Evolutionary conservation across 140 eudicot genomes (phyloP), one percentile per base, ranked within the genome.

Genomic region (Anethum foeniculum): DNA sequence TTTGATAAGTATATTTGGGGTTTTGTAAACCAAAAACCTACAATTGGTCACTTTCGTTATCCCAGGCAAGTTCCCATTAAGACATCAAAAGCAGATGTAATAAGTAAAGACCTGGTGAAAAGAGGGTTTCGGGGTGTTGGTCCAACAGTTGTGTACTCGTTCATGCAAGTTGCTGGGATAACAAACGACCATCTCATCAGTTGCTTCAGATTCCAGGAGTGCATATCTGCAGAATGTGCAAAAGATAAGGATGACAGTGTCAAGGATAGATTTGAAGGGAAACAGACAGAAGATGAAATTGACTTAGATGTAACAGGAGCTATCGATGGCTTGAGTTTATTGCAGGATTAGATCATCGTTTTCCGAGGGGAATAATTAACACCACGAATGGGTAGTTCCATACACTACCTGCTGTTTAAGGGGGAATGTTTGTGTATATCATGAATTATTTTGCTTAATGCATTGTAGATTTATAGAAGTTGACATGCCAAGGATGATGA

Each of bases 121-220:
- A 85, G 98, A 49, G 98, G 97, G 9, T 90, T 94, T 43, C 91
- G 98, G 72, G 95, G 98, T n/a, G 96, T 94, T 52, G 96, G 98
- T 0, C 97, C 97, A 12, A 92, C 98, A 78, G 91, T 86, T 5
- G 85, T 88, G 32, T 86, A 88, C 85, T 86, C 91, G 11, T 88
- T 88, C 81, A 81, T 88, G 81, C 90, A 89, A 81, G 90, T 89
- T 77, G 90, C 88, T 4, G 92, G 92, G 44, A 78, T 89, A 56
- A 89, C 92, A 25, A 89, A 89, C 18, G 92, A 86, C 60, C 92
- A 89, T 85, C 90, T 89, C 68, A 58, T 85, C 78, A 84, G 90
- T 83, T 89, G 92, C 87, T 89, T 86, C 80, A 80, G 97, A 90
- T 90, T 90, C 82, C 87, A 81, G 19, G 97, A 94, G 2, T 94